Evolutionary conservation across 2,329 filamentous ascomycete species (phyloP).

Genomic region (Paecilomyces sp.): DNA sequence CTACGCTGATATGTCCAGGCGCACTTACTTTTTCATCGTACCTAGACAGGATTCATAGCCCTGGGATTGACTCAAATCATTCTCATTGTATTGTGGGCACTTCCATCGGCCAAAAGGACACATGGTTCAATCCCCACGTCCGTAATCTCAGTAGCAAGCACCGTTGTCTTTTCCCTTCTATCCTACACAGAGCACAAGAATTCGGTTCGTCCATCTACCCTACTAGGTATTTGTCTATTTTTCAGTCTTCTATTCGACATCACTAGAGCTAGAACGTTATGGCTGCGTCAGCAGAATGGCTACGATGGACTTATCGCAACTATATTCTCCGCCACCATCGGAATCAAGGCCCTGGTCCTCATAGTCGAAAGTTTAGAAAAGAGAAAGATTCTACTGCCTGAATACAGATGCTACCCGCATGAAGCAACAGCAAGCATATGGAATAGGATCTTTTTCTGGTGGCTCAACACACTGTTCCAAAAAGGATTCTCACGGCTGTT

Average conservation of each 20-base stretch:
- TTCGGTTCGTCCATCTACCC: slow-evolving; percentile 39
- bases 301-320: slow-evolving; percentile 30
- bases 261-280: slow-evolving; percentile 39
- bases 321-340: slow-evolving; percentile 35
- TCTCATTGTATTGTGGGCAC: slow-evolving; percentile 30
- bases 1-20: background rate
- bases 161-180: slow-evolving; percentile 27
- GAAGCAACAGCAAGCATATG: slow-evolving; percentile 17
- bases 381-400: slow-evolving; percentile 38
- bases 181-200: slow-evolving; percentile 43
- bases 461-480: slow-evolving; percentile 8
- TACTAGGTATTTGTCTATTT: slow-evolving; percentile 43
- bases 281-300: slow-evolving; percentile 23
- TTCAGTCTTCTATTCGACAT: slow-evolving; percentile 40
- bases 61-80: slow-evolving; percentile 30
- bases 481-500: slow-evolving; percentile 23
- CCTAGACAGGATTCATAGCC: slow-evolving; percentile 22
- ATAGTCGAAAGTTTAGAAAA: slow-evolving; percentile 42
- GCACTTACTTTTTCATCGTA: slow-evolving; percentile 3
- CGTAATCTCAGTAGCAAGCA: slow-evolving; percentile 20
- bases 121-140: slow-evolving; percentile 27
- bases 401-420: slow-evolving; percentile 14
- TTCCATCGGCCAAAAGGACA: slow-evolving; percentile 22
- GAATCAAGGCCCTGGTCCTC: slow-evolving; percentile 37
- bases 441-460: slow-evolving; percentile 17